Evolutionary conservation across 495 filamentous ascomycete genomes (phyloP), one percentile per base, ranked within the genome.

Genomic region (Aspergillus olivimuriae): DNA sequence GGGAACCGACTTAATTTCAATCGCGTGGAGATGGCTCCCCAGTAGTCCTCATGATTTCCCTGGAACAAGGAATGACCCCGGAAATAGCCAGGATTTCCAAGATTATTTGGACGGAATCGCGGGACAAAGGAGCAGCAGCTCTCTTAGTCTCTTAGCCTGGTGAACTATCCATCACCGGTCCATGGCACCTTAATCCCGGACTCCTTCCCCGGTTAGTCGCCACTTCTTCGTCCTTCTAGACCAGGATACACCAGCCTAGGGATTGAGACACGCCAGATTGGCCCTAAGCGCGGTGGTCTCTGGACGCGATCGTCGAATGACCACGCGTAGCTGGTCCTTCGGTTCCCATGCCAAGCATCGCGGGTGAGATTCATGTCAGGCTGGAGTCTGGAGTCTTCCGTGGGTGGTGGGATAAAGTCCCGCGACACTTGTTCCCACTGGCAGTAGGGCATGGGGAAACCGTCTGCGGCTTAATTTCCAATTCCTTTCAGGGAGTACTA

Each of bases 291-390:
- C 54, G 54, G 51, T 44, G 48, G 47, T 39, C 43, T 47, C 43
- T 26, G n/a, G 38, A 54, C 48, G 55, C 48, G 43, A 52, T 52
- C 46, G 43, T 48, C 55, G 51, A 58, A 58, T 58, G 48, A 58
- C 43, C 34, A 46, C 55, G 55, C 43, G 55, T 58, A 48, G 43
- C 51, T 34, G 47, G 39, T 39, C 48, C 18, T 4, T 21, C 34
- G 37, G 41, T 26, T 31, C 41, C 36, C 16, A 30, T 34, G 50
- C 55, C 50, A 51, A 51, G 50, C 42, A 37, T 36, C 47, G 35
- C 45, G 47, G 41, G 42, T 48, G 42, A 46, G 38, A 41, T 34
- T 51, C 49, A 44, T 49, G 53, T 50, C 46, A 51, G 39, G 34
- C 41, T 21, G 35, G 34, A 32, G 1, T 14, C 34, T 33, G 22